Evolutionary conservation across 495 filamentous ascomycete genomes (phyloP), one percentile per base, ranked within the genome.

Genomic region (Penicillium bialowiezense): DNA sequence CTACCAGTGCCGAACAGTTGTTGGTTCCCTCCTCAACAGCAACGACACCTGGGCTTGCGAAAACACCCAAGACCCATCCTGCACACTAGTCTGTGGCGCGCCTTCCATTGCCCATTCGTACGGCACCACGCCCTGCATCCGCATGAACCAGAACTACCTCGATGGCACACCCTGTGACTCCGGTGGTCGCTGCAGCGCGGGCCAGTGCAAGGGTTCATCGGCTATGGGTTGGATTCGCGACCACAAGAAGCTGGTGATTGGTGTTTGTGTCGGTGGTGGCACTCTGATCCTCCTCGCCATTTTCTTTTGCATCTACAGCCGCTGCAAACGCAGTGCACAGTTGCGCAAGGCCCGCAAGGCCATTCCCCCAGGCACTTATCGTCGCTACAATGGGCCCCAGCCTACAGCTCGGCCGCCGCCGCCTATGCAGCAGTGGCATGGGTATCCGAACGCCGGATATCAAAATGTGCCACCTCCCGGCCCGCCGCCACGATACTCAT

Each of bases 71-170:
- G 26, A 35, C 3, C 55, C 61, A 6, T 85, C 82, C 28, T 98
- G 93, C 67, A 74, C 73, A 41, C 69, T 97, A 18, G 83, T 82
- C 26, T 97, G 92, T 69, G 78, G 80, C 7, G 86, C 87, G 5
- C 81, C 87, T n/a, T 63, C 80, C 40, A 80, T 91, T 45, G 81
- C 82, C 68, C 9, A 76, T 76, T 12, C 46, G 0, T 62, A 52
- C 10, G 36, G 50, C 34, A 33, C 42, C 5, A 32, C 33, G 2
- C 37, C 41, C 2, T 59, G 76, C 74, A 32, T 96, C 84, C 64
- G 87, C 83, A 63, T 93, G 74, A 81, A 89, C 58, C 90, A 96
- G 67, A 92, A 95, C 65, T 97, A 95, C 71, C 75, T 98, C 32
- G 95, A 98, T 62, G 93, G 93, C 10, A 97, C 93, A 7, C 75